phyloP scores from a whole-genome alignment of 495 filamentous ascomycete species.

The Hamigera avellanea region DNA sequence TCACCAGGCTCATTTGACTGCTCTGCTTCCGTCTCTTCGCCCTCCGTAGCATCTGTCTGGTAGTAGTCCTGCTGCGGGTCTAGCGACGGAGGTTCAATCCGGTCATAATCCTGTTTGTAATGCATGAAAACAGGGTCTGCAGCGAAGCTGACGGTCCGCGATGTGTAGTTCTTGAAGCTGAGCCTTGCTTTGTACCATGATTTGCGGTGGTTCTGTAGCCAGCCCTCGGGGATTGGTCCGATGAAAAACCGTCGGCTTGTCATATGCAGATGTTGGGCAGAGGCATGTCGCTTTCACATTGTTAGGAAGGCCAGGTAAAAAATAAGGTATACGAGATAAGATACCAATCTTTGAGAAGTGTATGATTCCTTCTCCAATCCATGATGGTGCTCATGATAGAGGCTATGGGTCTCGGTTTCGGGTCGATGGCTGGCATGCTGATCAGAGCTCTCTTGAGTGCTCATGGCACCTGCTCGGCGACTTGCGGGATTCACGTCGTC shows the following conservation, averaged over 20 bases:
- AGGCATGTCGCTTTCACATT: slow-evolving; percentile 45
- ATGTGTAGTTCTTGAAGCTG: slow-evolving; percentile 44
- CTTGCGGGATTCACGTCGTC: no score
- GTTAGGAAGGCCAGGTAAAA: no score
- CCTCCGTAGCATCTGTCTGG: no score
- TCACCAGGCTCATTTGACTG: slow-evolving; percentile 5
- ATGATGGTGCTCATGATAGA: slow-evolving; percentile 16
- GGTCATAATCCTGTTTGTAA: slow-evolving; percentile 26
- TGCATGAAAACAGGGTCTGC: slow-evolving; percentile 31
- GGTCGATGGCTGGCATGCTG: slow-evolving; percentile 7
- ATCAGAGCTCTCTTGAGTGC: slow-evolving; percentile 9
- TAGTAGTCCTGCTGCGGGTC: slow-evolving; percentile 7
- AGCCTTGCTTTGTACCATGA: slow-evolving; percentile 49
- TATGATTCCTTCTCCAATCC: slow-evolving; percentile 35
- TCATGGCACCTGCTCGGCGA: slow-evolving; percentile 19
- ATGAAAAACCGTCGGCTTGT: slow-evolving; percentile 56
- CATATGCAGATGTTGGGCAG: slow-evolving; percentile 49
- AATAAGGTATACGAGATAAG: neutral
- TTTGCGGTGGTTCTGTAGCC: slow-evolving; percentile 53
- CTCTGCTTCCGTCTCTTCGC: slow-evolving; percentile 12
- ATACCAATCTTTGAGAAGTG: slow-evolving; percentile 44
- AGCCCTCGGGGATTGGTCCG: slow-evolving; percentile 56
- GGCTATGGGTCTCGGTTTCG: slow-evolving; percentile 9
- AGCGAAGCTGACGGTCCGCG: slow-evolving; percentile 41
- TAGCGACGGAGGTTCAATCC: slow-evolving; percentile 23